Evolutionary conservation across 805 yeast species (phyloP), one percentile per base, ranked within the genome.

Genomic region (Wickerhamomyces mucosus): DNA sequence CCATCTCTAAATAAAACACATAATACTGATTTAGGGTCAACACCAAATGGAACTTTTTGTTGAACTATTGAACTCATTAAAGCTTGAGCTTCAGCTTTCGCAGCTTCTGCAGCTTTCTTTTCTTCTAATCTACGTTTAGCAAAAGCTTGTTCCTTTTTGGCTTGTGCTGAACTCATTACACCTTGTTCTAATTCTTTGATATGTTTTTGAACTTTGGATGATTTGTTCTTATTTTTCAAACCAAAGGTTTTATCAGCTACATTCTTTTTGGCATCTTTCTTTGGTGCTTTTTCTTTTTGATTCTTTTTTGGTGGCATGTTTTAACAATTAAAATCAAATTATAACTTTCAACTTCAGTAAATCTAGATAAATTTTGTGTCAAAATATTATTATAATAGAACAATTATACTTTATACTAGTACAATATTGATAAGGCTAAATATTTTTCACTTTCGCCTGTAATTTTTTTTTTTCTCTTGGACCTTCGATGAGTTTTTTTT

Each of bases 31-130:
- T 92, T 89, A 33, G 98, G 98, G 60, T 92, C 97, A 37, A 86
- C 96, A 32, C 98, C 98, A 50, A 89, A 86, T 26, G 96, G 95
- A 20, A 89, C 83, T 53, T 84, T 85, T 55, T 84, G 96, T 33
- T 72, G 79, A 31, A 84, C 65, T 4, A 74, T 65, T 0, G 74
- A 61, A 20, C 76, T 79, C 46, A 85, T 71, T 27, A 89, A 59
- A 13, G 80, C 78, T 11, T 84, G 78, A 5, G 95, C 94, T 50
- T 89, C 96, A 28, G 72, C 72, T 53, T 80, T 83, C 26, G 95
- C 96, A 27, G 72, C 78, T 42, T 89, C 98, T 2, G 86, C 81
- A 10, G 95, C 92, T 54, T 81, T 84, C 69, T 82, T 88, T 57
- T 82, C 94, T 29, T 78, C 85, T 7, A 75, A 70, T 36, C 63